Percentiles rank a stretch among this genome's conserved stretches.
Conservation (phyloP, 495 filamentous ascomycete genomes). For the Amorphotheca resinae region DNA sequence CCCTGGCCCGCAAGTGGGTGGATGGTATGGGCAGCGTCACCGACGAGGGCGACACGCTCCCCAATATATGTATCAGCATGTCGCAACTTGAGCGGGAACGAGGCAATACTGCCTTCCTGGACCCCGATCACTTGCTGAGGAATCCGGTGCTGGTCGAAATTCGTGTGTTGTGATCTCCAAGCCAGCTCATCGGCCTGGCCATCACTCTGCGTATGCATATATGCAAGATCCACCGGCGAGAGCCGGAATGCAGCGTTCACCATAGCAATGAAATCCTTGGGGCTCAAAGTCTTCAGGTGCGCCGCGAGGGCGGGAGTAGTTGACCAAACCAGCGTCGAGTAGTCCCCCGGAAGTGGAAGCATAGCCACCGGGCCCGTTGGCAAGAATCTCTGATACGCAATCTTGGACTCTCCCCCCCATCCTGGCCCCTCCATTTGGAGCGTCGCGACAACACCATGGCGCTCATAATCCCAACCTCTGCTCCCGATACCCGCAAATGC, state of each 20-base stretch:
- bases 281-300: constrained; percentile 60
- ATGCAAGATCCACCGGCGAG: constrained; percentile 61
- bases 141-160: constrained; percentile 32
- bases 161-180: constrained; percentile 68
- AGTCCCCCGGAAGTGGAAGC: constrained; percentile 73
- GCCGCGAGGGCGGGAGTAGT: constrained; percentile 69
- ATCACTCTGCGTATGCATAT: constrained; percentile 52
- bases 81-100: constrained; percentile 80
- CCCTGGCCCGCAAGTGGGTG: constrained; percentile 94
- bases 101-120: constrained; percentile 71
- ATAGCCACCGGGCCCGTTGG: constrained; percentile 85
- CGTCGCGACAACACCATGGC: constrained; percentile 85
- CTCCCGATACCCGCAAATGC: constrained; percentile 76
- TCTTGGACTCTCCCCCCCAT: constrained; percentile 45
- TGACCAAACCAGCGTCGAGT: constrained; percentile 84
- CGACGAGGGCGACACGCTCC: constrained; percentile 76
- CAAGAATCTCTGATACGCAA: constrained; percentile 90
- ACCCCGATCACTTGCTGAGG: constrained; percentile 51
- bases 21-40: constrained; percentile 89
- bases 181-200: constrained; percentile 61
- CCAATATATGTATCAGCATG: constrained; percentile 88
- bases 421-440: constrained; percentile 51
- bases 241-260: constrained; percentile 92
- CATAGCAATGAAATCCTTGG: constrained; percentile 66
- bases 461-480: constrained; percentile 84